Evolutionary conservation across 345 rosid genomes (phyloP), one percentile per base, ranked within the genome.

Genomic region (Carallia brachiata): DNA sequence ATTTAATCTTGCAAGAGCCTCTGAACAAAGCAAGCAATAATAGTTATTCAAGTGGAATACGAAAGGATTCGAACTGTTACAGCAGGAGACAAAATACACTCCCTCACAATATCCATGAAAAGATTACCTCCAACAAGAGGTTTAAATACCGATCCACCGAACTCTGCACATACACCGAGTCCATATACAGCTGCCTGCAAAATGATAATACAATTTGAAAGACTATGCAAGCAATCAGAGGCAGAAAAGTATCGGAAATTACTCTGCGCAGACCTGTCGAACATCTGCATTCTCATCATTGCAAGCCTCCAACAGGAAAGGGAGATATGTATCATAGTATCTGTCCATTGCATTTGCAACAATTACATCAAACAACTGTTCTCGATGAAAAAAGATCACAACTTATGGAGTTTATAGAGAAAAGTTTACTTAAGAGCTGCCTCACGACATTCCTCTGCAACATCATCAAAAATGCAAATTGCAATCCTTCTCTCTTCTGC

Each of bases 401-500:
- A 37, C 34, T 9, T 53, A 61, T 5, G 62, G 15, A 56, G 44
- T n/a, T 59, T 65, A 47, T 1, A 6, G 37, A 27, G 52, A 4
- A 37, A 30, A 16, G 47, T 86, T 75, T 90, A 96, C 99, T 89
- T 96, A 10, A 89, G 89, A 71, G 99, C 97, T 70, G 95, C 63
- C 72, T 92, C 98, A 19, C 89, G 94, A 76, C 99, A 96, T 74
- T 92, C 98, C 80, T 96, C 99, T 3, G 99, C 99, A 69, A 92
- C 95, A 78, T 92, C 99, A 81, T 96, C 99, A 83, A 96, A 96
- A 36, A 96, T 96, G 86, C 99, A 96, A 70, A 96, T 96, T 15
- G 99, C 99, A 78, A 96, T 88, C 83, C 99, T 92, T 80, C 98
- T 87, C 87, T 96, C 99, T 78, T 92, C 99, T 31, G 99, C 81